Conservation (phyloP, 345 rosid species). For the Trapa incisa region DNA sequence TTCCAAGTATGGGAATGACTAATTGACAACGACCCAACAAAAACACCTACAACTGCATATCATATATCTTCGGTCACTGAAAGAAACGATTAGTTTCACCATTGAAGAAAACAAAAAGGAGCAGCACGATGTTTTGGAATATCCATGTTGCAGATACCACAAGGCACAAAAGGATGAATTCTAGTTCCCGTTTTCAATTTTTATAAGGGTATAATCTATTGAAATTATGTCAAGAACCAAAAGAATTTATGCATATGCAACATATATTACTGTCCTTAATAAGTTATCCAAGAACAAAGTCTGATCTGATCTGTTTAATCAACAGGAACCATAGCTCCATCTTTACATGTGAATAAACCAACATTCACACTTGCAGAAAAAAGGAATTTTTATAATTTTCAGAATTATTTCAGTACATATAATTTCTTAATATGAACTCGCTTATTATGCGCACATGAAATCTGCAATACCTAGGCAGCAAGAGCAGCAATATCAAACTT, state of each 20-base stretch:
- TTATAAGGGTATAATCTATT: too few relatives aligned
- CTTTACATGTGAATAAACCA: neutral
- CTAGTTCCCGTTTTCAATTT: too few relatives aligned
- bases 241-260: too few relatives aligned
- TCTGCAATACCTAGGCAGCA: constrained; percentile 63
- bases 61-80: neutral
- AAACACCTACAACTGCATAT: neutral
- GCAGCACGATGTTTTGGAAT: too few relatives aligned
- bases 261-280: too few relatives aligned
- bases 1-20: neutral
- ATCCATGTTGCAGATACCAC: too few relatives aligned
- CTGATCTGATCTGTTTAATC: too few relatives aligned
- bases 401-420: neutral
- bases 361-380: neutral
- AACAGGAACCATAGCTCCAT: too few relatives aligned
- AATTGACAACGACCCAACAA: neutral
- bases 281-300: too few relatives aligned
- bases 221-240: too few relatives aligned
- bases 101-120: too few relatives aligned
- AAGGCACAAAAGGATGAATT: too few relatives aligned
- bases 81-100: neutral
- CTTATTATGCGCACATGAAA: neutral
- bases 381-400: neutral
- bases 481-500: constrained; percentile 49
- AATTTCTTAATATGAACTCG: neutral